Evolutionary conservation across 805 yeast species (phyloP).

Genomic region (Yamadazyma kitorensis): DNA sequence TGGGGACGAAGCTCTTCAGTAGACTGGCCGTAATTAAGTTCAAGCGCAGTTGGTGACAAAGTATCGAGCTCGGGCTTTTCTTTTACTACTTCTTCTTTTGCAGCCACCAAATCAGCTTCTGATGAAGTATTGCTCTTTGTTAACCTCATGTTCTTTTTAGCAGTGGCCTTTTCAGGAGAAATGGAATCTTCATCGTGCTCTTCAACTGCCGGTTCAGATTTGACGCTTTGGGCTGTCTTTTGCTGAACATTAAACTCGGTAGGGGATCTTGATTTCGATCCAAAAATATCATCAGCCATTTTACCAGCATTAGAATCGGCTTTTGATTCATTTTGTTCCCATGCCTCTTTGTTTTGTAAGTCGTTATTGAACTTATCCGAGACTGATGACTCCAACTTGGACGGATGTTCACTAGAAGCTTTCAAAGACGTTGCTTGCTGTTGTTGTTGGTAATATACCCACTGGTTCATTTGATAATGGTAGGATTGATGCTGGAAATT

Average conservation of each 20-base stretch:
- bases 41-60: not conserved
- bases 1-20: not conserved
- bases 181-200: not conserved
- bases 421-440: conserved; percentile 1
- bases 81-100: not conserved
- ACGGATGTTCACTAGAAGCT: not conserved
- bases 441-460: conserved; percentile 13
- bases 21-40: not conserved
- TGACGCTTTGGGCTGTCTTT: conserved; percentile 19
- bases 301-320: conserved; percentile 32
- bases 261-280: conserved; percentile 17
- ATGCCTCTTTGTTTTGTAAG: conserved; percentile 33
- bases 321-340: conserved; percentile 26
- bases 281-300: conserved; percentile 42
- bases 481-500: conserved; percentile 20
- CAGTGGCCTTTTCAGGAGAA: not conserved
- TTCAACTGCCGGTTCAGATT: conserved; percentile 15
- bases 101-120: not conserved
- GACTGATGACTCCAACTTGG: not conserved
- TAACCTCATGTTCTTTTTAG: conserved; percentile 4
- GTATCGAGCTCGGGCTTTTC: not conserved
- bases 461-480: conserved; percentile 17
- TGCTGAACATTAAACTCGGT: conserved; percentile 3
- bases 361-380: conserved; percentile 8
- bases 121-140: conserved; percentile 13